Evolutionary conservation across 306 rosid genomes (phyloP).

Genomic region (Glycine soja): DNA sequence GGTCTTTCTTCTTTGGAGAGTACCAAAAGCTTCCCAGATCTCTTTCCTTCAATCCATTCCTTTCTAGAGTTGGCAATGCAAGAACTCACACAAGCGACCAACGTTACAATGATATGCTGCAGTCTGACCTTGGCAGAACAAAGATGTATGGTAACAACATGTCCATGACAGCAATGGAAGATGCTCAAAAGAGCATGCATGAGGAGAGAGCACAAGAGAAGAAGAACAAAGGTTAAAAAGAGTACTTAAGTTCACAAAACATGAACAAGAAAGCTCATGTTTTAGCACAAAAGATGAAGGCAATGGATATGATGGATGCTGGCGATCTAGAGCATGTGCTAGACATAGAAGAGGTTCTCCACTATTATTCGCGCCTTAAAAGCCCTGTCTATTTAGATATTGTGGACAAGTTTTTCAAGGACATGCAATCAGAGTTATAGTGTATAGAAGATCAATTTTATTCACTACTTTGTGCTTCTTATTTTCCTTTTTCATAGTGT

Average conservation of each 20-base stretch:
- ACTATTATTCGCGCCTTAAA: slow-evolving; percentile 90
- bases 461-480: slow-evolving; percentile 39
- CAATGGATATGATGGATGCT: slow-evolving; percentile 74
- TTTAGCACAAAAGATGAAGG: slow-evolving; percentile 79
- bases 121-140: slow-evolving; percentile 56
- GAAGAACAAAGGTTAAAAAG: slow-evolving; percentile 57
- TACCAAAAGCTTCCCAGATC: slow-evolving; percentile 73
- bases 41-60: slow-evolving; percentile 61
- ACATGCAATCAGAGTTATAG: slow-evolving; percentile 66
- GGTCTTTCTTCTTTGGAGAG: slow-evolving; percentile 64
- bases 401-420: slow-evolving; percentile 84
- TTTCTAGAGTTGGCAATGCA: slow-evolving; percentile 56
- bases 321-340: slow-evolving; percentile 79
- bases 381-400: slow-evolving; percentile 83
- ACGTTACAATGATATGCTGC: slow-evolving; percentile 74
- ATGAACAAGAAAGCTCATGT: slow-evolving; percentile 43
- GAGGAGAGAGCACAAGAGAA: slow-evolving; percentile 53
- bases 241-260: slow-evolving; percentile 47
- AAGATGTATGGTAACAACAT: slow-evolving; percentile 46
- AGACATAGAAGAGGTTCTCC: slow-evolving; percentile 93
- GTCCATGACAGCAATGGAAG: slow-evolving; percentile 49
- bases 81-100: slow-evolving; percentile 55
- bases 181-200: slow-evolving; percentile 49
- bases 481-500: slow-evolving; percentile 27
- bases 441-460: slow-evolving; percentile 48